Conservation (phyloP, 768 basidiomycete genomes). For the Suillus alpinus region DNA sequence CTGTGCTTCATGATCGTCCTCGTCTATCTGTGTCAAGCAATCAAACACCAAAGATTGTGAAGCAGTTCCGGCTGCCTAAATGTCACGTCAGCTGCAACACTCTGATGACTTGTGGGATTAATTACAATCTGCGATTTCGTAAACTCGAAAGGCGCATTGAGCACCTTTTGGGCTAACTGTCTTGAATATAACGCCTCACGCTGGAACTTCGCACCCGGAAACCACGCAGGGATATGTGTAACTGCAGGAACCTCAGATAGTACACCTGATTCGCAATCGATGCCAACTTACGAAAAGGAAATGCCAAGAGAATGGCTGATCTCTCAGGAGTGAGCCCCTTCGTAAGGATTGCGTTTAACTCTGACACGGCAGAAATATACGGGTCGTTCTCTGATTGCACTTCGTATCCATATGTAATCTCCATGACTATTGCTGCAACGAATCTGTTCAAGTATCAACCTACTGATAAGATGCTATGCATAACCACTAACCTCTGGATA, state of each 20-base stretch:
- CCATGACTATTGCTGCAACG: constrained; percentile 20
- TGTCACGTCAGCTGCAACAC: not conserved
- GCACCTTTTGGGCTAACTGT: constrained; percentile 14
- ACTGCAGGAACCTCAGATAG: constrained; percentile 9
- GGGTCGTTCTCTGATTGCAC: constrained; percentile 18
- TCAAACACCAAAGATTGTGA: constrained; percentile 24
- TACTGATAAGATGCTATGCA: not conserved
- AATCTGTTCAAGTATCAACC: constrained; percentile 10
- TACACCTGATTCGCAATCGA: not conserved
- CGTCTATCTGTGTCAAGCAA: constrained; percentile 7
- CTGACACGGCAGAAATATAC: constrained; percentile 13
- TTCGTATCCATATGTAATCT: constrained; percentile 21
- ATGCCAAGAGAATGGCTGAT: constrained; percentile 15
- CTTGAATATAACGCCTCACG: constrained; percentile 10
- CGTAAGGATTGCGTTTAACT: constrained; percentile 9
- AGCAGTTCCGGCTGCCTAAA: constrained; percentile 19
- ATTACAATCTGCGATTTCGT: constrained; percentile 16
- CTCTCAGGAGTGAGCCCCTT: constrained; percentile 17
- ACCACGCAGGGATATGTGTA: constrained; percentile 17
- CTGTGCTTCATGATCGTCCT: constrained; percentile 6
- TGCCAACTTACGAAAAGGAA: constrained; percentile 21
- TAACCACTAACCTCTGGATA: constrained; percentile 15
- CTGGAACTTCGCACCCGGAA: constrained; percentile 14
- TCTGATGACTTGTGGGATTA: not conserved
- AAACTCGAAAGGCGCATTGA: constrained; percentile 20